Conservation (phyloP, 2,329 filamentous ascomycete genomes). For the Elsinoe australis region DNA sequence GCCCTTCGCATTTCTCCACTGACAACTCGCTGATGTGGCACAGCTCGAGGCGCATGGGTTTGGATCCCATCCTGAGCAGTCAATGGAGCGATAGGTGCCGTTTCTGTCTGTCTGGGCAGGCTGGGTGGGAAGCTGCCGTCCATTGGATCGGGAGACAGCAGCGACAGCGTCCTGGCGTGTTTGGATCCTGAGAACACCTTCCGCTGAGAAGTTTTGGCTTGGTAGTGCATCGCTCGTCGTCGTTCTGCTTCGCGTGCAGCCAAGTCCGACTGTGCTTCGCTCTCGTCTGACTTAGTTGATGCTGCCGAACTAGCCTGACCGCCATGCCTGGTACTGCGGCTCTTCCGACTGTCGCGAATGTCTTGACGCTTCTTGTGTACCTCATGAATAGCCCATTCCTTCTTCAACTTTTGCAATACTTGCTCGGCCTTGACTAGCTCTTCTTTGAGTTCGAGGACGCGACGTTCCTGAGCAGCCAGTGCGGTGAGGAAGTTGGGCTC, state of each 20-base stretch:
- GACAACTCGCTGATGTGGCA: constrained; percentile 15
- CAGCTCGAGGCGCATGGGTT: constrained; percentile 7
- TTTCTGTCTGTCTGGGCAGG: not conserved
- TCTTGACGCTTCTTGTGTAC: constrained; percentile 66
- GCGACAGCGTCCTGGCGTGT: constrained; percentile 38
- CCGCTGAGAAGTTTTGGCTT: constrained; percentile 39
- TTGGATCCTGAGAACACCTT: constrained; percentile 56
- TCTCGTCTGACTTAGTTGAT: constrained; percentile 30
- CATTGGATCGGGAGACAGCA: constrained; percentile 13
- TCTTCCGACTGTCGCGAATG: constrained; percentile 50
- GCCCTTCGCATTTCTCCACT: constrained; percentile 16
- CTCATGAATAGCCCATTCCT: constrained; percentile 73
- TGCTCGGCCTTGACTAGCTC: constrained; percentile 77
- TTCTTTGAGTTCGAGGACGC: constrained; percentile 82
- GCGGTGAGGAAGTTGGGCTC: constrained; percentile 65
- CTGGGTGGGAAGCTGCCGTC: not conserved
- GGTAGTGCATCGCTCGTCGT: constrained; percentile 20
- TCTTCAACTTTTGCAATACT: constrained; percentile 70
- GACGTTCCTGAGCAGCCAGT: constrained; percentile 84
- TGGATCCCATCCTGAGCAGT: constrained; percentile 6
- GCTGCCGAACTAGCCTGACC: constrained; percentile 14
- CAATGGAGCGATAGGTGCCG: not conserved
- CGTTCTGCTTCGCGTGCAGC: constrained; percentile 54
- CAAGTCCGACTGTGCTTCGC: not conserved
- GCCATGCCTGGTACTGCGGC: constrained; percentile 12